phyloP scores from a whole-genome alignment of 768 basidiomycete species.

The Leucocoprinus sp. region DNA sequence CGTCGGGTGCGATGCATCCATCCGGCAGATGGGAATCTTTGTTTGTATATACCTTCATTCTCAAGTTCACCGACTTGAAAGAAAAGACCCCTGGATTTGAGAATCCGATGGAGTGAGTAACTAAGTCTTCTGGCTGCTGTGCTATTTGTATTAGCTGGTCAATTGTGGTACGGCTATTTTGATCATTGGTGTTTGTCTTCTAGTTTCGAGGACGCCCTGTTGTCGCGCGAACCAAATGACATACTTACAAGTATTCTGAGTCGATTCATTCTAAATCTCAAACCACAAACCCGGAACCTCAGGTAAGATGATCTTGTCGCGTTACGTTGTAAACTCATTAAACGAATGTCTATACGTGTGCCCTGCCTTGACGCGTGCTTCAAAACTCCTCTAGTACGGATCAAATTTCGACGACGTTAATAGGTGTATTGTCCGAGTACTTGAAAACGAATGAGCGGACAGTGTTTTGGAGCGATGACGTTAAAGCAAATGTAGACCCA shows the following conservation, averaged over 20 bases:
- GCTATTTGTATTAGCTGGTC: conserved; percentile 7
- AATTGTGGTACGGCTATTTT: conserved; percentile 1
- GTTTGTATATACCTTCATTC: conserved; percentile 81
- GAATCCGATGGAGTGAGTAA: conserved; percentile 74
- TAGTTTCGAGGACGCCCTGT: conserved; percentile 75
- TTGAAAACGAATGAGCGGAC: conserved; percentile 69
- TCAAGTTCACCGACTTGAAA: conserved; percentile 70
- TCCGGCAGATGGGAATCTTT: conserved; percentile 80
- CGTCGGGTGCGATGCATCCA: conserved; percentile 64
- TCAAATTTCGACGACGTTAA: conserved; percentile 73
- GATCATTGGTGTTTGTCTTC: conserved; percentile 16
- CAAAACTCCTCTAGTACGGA: conserved; percentile 44
- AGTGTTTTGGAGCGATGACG: conserved; percentile 72
- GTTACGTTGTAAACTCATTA: conserved; percentile 9
- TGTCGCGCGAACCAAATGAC: conserved; percentile 62
- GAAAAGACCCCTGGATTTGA: conserved; percentile 73
- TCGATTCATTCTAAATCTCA: conserved; percentile 74
- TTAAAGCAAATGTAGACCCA: conserved; percentile 63
- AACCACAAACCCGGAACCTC: conserved; percentile 85
- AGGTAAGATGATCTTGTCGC: conserved; percentile 42
- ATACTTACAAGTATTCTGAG: conserved; percentile 66
- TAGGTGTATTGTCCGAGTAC: conserved; percentile 59
- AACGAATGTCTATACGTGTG: not conserved
- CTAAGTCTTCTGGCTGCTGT: conserved; percentile 13
- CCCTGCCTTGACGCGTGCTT: not conserved